phyloP scores from a whole-genome alignment of 257 asterid genomes.

The Lavandula angustifolia region DNA sequence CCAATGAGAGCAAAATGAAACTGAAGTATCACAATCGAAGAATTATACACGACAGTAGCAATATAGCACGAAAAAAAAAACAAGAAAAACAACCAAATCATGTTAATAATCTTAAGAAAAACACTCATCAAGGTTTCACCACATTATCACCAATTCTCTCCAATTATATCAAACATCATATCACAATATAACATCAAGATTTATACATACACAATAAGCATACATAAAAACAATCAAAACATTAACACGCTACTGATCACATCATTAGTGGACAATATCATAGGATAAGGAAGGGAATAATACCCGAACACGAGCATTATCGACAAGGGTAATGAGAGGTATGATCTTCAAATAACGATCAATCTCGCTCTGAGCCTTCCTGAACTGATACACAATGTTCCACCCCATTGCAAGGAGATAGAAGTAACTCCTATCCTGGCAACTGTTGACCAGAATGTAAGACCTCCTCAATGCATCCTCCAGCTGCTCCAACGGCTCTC shows the following conservation, averaged over 20 bases:
- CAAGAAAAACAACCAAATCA: background rate
- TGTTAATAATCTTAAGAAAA: background rate
- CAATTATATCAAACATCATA: slow-evolving; percentile 4
- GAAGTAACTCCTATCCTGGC: slow-evolving; percentile 82
- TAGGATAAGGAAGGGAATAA: slow-evolving; percentile 16
- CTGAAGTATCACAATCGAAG: slow-evolving; percentile 4
- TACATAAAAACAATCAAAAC: background rate
- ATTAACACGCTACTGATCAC: slow-evolving; percentile 1
- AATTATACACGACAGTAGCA: background rate
- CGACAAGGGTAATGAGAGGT: slow-evolving; percentile 87
- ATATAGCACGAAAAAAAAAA: background rate
- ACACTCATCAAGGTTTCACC: slow-evolving; percentile 3
- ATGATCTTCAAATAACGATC: slow-evolving; percentile 86
- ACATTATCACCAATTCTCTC: background rate
- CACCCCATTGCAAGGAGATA: slow-evolving; percentile 94
- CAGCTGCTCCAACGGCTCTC: slow-evolving; percentile 86
- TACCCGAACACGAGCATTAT: slow-evolving; percentile 96
- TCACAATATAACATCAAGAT: slow-evolving; percentile 5
- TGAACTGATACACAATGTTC: slow-evolving; percentile 93
- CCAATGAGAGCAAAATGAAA: slow-evolving; percentile 18
- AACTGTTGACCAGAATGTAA: slow-evolving; percentile 73
- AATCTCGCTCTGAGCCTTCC: slow-evolving; percentile 87
- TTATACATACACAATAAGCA: no score
- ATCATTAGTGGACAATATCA: background rate
- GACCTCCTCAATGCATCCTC: slow-evolving; percentile 90